These are phyloP conservation scores for Penicillium egyptiacum DNA, from an alignment of 495 filamentous ascomycete genomes.

Conservation along the genomic window DNA sequence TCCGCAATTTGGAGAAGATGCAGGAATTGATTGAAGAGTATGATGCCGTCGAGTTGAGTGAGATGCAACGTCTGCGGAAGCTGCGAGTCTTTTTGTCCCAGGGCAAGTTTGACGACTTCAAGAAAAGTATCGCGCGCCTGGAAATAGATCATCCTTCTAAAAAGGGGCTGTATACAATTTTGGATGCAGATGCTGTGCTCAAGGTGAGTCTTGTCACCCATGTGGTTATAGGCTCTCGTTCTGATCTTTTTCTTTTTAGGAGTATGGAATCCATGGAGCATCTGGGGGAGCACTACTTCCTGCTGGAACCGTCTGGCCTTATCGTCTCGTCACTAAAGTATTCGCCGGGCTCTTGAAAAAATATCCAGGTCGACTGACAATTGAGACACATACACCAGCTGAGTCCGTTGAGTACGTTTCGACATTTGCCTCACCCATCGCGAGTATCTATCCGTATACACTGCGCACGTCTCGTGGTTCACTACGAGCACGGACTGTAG, in stretches of 20 bases:
- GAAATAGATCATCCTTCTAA: slow-evolving; percentile 30
- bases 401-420: slow-evolving; percentile 30
- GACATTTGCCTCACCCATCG: slow-evolving; percentile 8
- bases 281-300: slow-evolving; percentile 44
- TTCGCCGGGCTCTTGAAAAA: slow-evolving; percentile 56
- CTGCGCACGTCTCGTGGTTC: slow-evolving; percentile 65
- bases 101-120: slow-evolving; percentile 25
- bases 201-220: slow-evolving; percentile 13
- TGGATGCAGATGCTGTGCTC: slow-evolving; percentile 21
- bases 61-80: slow-evolving; percentile 30
- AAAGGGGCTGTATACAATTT: slow-evolving; percentile 32
- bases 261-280: slow-evolving; percentile 45
- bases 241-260: slow-evolving; percentile 1
- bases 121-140: slow-evolving; percentile 24
- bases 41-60: slow-evolving; percentile 27
- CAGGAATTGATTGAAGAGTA: slow-evolving; percentile 25
- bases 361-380: slow-evolving; percentile 55
- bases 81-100: slow-evolving; percentile 33
- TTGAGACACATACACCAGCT: slow-evolving; percentile 76
- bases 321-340: slow-evolving; percentile 70
- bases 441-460: slow-evolving; percentile 22
- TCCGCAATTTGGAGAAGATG: slow-evolving; percentile 33
- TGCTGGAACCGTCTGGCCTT: slow-evolving; percentile 69
- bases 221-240: neutral
- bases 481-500: slow-evolving; percentile 55